Evolutionary conservation across 176 grass and related monocot genomes (phyloP), one percentile per base, ranked within the genome.

Genomic region (Elymus sibiricus): DNA sequence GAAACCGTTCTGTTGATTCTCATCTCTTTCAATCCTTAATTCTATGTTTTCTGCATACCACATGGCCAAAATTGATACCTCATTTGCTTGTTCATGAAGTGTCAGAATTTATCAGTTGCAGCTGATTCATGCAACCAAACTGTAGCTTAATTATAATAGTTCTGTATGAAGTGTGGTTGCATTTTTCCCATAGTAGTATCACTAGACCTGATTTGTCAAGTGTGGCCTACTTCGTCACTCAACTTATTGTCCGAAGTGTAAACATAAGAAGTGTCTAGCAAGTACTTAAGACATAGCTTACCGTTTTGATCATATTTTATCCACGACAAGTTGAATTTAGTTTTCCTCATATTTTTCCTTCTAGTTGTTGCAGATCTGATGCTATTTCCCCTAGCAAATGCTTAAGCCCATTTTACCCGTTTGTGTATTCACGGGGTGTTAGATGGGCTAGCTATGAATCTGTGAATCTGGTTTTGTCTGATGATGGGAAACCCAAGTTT

Each of bases 401-500:
- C 53, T 51, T 74, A 13, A 58, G 83, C 16, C 87, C 85, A 39
- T 60, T 75, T 82, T 46, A 79, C 38, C 70, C 74, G 21, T 90
- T 81, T 81, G 26, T 28, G 15, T 15, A 84, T 69, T 78, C 77
- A 82, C 79, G 39, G 62, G 13, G 32, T 86, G 65, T 83, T 73
- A 83, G 93, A 76, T 83, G 83, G 79, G 63, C 86, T 31, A 92
- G 90, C 39, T 92, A 90, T 62, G 82, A 91, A 60, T 94, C 88
- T 42, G 93, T 95, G 11, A 88, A 93, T 86, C 87, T 98, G 22
- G 79, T 98, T 90, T 80, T 95, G 11, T 91, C 91, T 67, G 93
- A 93, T 15, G 80, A 95, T 76, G 96, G 96, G 11, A 94, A 84
- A 55, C 96, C 93, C 34, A 95, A 79, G 78, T 98, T 98, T 80